Evolutionary conservation across 2,329 filamentous ascomycete genomes (phyloP).

Genomic region (Pseudogymnoascus sp.): DNA sequence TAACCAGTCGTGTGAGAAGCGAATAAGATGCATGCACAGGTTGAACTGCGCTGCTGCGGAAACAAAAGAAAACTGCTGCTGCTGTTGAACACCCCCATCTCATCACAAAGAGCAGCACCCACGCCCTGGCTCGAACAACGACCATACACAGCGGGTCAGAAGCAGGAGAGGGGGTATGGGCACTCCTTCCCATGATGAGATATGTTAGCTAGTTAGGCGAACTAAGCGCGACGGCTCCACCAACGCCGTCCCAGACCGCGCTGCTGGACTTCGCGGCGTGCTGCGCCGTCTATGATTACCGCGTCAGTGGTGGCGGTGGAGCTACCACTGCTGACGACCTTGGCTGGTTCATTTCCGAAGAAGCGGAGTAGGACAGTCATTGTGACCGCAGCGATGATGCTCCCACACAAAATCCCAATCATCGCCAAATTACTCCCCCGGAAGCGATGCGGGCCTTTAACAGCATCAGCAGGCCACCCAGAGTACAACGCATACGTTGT

Average conservation of each 20-base stretch:
- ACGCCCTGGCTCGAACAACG: not conserved
- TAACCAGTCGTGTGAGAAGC: not conserved
- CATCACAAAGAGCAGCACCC: constrained; percentile 22
- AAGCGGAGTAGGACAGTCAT: constrained; percentile 62
- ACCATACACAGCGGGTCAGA: not conserved
- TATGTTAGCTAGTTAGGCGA: constrained; percentile 21
- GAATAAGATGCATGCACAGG: not conserved
- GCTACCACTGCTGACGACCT: constrained; percentile 33
- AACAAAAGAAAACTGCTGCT: constrained; percentile 9
- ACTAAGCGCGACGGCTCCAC: constrained; percentile 20
- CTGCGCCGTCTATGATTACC: constrained; percentile 51
- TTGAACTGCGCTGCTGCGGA: constrained; percentile 15
- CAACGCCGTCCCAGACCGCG: constrained; percentile 46
- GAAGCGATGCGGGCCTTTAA: constrained; percentile 62
- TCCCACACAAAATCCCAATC: constrained; percentile 75
- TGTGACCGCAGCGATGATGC: constrained; percentile 62
- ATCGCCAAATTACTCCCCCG: constrained; percentile 80
- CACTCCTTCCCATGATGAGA: constrained; percentile 16
- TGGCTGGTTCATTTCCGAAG: constrained; percentile 46
- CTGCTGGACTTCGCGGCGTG: constrained; percentile 49
- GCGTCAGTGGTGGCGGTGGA: constrained; percentile 24
- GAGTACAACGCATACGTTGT: constrained; percentile 87
- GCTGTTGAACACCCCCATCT: not conserved
- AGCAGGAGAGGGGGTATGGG: not conserved
- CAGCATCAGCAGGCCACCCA: constrained; percentile 72